Conservation (phyloP, 192 early-diverging fungal genomes). For the Coemansia javaensis region DNA sequence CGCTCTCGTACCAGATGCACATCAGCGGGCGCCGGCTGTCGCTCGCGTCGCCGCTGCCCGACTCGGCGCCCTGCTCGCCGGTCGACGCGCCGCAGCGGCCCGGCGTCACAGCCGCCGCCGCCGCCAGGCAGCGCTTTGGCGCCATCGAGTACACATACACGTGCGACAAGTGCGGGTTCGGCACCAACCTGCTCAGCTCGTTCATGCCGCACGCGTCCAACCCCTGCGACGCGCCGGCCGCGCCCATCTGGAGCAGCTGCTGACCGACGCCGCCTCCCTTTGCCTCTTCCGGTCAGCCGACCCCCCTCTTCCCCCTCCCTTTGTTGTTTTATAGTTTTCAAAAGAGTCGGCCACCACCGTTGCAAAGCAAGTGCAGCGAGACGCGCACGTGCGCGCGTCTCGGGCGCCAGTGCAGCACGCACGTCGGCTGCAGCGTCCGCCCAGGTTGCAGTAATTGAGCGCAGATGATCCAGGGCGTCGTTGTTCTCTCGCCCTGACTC, state of each 20-base stretch:
- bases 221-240: constrained; percentile 32
- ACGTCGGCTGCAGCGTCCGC: no score
- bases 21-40: constrained; percentile 42
- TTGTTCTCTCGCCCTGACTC: no score
- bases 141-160: constrained; percentile 33
- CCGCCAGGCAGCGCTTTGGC: not conserved
- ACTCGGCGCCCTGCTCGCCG: constrained; percentile 11
- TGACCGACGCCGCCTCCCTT: constrained; percentile 1
- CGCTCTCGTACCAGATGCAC: constrained; percentile 35
- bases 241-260: constrained; percentile 26
- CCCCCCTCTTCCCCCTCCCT: no score
- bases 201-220: constrained; percentile 45
- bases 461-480: no score
- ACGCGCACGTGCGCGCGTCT: no score
- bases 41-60: constrained; percentile 3
- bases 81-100: not conserved
- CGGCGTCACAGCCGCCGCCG: no score
- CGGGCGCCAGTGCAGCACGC: no score
- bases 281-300: not conserved
- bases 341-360: no score
- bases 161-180: constrained; percentile 43
- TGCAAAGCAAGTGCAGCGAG: no score
- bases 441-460: no score
- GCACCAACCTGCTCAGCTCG: constrained; percentile 36
- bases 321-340: no score